These are phyloP conservation scores for Pleomassaria siparia DNA, from an alignment of 2,329 filamentous ascomycete species.

Conservation along the genomic window DNA sequence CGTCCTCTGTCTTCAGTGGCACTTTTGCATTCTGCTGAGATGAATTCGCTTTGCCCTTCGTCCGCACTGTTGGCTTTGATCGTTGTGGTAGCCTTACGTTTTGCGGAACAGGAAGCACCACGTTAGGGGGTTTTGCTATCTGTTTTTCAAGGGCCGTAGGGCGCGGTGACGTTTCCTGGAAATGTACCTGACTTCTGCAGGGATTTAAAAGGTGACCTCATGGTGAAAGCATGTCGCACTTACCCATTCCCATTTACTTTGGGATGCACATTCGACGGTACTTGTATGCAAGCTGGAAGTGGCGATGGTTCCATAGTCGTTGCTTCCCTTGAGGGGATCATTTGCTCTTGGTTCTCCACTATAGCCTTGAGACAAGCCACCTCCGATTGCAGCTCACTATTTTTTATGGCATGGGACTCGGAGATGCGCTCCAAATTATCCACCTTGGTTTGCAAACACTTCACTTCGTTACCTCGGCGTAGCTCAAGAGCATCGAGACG, in stretches of 20 bases:
- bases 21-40: constrained; percentile 4
- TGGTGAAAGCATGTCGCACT: neutral
- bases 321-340: neutral
- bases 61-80: too few relatives aligned
- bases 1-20: neutral
- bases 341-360: neutral
- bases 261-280: constrained; percentile 2
- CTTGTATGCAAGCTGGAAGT: constrained; percentile 2
- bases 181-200: neutral
- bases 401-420: neutral
- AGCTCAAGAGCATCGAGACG: constrained; percentile 16
- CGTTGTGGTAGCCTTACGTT: too few relatives aligned
- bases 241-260: constrained; percentile 3
- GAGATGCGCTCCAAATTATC: constrained; percentile 2
- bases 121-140: too few relatives aligned
- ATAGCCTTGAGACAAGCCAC: constrained; percentile 1
- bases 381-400: constrained; percentile 3
- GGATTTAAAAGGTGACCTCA: neutral
- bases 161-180: constrained; percentile 6
- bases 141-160: too few relatives aligned
- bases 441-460: constrained; percentile 9
- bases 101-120: too few relatives aligned
- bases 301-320: constrained; percentile 5
- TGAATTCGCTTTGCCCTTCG: too few relatives aligned
- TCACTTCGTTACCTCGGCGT: constrained; percentile 6